Evolutionary conservation across 352 stramenopile genomes (phyloP).

Genomic region (Phytophthora cactorum): DNA sequence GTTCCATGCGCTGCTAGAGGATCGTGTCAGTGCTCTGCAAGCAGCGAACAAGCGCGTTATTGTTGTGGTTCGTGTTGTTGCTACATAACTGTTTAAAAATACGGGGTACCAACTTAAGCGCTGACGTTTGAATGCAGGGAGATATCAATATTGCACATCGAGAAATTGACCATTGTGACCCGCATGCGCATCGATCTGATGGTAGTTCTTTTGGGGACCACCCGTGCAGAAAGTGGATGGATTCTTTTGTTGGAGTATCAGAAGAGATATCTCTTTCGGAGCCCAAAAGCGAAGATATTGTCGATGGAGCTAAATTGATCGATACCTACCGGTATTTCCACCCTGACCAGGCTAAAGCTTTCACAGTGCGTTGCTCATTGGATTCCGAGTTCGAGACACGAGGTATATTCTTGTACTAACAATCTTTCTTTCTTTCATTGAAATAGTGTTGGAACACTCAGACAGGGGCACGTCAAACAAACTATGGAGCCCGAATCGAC

Average conservation of each 20-base stretch:
- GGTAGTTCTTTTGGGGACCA: slow-evolving; percentile 61
- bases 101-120: neutral
- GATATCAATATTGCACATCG: slow-evolving; percentile 86
- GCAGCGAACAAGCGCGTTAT: slow-evolving; percentile 61
- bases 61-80: slow-evolving; percentile 55
- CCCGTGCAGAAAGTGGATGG: slow-evolving; percentile 76
- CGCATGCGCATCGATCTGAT: slow-evolving; percentile 30
- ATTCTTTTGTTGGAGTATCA: slow-evolving; percentile 42
- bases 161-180: slow-evolving; percentile 83
- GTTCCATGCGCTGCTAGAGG: slow-evolving; percentile 77
- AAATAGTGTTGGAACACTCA: slow-evolving; percentile 87
- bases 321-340: slow-evolving; percentile 87
- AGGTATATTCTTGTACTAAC: neutral
- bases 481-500: slow-evolving; percentile 92
- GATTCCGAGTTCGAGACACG: neutral
- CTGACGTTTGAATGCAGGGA: slow-evolving; percentile 43
- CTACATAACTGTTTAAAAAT: neutral
- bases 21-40: slow-evolving; percentile 62
- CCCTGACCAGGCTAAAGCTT: slow-evolving; percentile 73
- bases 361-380: slow-evolving; percentile 57
- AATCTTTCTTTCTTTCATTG: neutral
- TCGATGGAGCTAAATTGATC: slow-evolving; percentile 44
- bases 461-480: slow-evolving; percentile 86
- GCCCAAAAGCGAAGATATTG: neutral
- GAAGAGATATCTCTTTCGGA: slow-evolving; percentile 1